These are phyloP conservation scores for Cladophialophora psammophila DNA, from an alignment of 2,329 filamentous ascomycete species.

Conservation along the genomic window DNA sequence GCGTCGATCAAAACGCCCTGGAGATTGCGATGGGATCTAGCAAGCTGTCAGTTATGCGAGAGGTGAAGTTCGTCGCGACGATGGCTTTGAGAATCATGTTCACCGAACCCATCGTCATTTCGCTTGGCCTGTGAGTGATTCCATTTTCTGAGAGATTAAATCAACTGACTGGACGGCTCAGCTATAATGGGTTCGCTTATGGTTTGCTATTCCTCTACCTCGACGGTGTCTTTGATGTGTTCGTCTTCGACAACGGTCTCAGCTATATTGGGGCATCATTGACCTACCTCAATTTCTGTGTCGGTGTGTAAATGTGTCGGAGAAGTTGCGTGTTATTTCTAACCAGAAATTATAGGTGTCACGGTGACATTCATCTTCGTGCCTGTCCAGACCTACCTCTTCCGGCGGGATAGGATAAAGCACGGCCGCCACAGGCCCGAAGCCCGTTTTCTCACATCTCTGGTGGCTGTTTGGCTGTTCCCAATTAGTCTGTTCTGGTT, in stretches of 20 bases:
- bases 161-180: constrained; percentile 5
- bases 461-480: constrained; percentile 54
- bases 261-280: constrained; percentile 51
- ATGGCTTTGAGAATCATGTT: constrained; percentile 55
- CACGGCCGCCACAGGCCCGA: constrained; percentile 48
- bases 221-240: constrained; percentile 54
- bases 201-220: constrained; percentile 54
- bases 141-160: background rate
- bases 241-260: constrained; percentile 52
- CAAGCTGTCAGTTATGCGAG: constrained; percentile 48
- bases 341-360: constrained; percentile 40
- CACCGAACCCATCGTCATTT: constrained; percentile 52
- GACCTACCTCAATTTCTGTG: constrained; percentile 55
- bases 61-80: constrained; percentile 52
- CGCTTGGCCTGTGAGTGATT: constrained; percentile 27
- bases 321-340: background rate
- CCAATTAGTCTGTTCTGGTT: constrained; percentile 54
- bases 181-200: constrained; percentile 54
- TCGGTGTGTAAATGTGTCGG: constrained; percentile 37
- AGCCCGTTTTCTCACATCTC: constrained; percentile 52
- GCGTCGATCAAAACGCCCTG: constrained; percentile 42
- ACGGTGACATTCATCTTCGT: constrained; percentile 52
- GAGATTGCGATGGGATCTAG: constrained; percentile 46
- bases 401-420: constrained; percentile 48
- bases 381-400: constrained; percentile 54